phyloP scores from a whole-genome alignment of 495 filamentous ascomycete genomes.

The Penicillium antarcticum region DNA sequence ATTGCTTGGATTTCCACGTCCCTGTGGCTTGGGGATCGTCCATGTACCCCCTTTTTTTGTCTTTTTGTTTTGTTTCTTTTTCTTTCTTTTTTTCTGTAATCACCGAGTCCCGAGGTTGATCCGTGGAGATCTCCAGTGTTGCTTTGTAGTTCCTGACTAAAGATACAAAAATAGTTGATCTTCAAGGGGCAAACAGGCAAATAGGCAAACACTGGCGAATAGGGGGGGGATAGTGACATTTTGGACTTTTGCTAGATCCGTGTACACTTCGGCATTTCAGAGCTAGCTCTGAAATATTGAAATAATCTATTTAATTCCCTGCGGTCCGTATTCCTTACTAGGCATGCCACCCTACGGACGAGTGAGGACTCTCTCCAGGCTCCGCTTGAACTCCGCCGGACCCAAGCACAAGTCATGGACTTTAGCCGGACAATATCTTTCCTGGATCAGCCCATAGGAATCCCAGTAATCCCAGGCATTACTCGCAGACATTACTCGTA shows the following conservation, averaged over 20 bases:
- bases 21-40: conserved; percentile 20
- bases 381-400: conserved; percentile 2
- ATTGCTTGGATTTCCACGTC: conserved; percentile 2
- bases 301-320: no score
- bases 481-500: background rate
- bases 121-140: conserved; percentile 6
- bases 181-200: conserved; percentile 8
- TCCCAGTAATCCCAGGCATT: background rate
- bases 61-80: background rate
- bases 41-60: conserved; percentile 4
- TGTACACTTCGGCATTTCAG: no score
- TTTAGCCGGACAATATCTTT: background rate
- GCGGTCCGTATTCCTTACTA: no score
- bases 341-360: no score
- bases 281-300: no score
- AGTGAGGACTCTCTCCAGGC: background rate
- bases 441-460: conserved; percentile 8
- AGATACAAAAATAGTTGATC: conserved; percentile 18
- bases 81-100: background rate
- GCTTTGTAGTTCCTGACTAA: conserved; percentile 1
- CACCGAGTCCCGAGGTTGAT: conserved; percentile 14
- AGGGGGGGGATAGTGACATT: background rate
- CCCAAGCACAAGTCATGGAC: background rate
- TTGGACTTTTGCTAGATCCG: background rate
- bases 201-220: conserved; percentile 6